phyloP scores from a whole-genome alignment of 495 filamentous ascomycete genomes.

The Xylaria longipes region DNA sequence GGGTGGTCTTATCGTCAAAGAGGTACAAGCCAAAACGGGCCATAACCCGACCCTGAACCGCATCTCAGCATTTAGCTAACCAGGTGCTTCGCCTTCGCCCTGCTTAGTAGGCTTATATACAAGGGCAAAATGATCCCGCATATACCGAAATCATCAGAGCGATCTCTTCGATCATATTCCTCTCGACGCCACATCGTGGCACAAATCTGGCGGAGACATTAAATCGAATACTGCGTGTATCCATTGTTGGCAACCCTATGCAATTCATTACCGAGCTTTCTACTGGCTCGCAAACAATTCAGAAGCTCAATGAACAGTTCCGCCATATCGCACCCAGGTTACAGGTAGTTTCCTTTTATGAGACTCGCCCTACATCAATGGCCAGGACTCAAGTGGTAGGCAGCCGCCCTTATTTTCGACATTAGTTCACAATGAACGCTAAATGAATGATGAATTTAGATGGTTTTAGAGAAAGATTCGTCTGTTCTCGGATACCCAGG shows the following conservation, averaged over 20 bases:
- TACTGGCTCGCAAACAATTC: slow-evolving; percentile 40
- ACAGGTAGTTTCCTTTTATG: slow-evolving; percentile 56
- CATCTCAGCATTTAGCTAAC: not conserved
- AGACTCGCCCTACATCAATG: slow-evolving; percentile 48
- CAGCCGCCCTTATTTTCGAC: not conserved
- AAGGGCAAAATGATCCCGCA: slow-evolving; percentile 46
- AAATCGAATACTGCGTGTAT: slow-evolving; percentile 39
- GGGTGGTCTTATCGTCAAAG: slow-evolving; percentile 57
- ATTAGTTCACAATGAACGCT: not conserved
- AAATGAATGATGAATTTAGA: not conserved
- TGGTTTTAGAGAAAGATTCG: slow-evolving; percentile 55
- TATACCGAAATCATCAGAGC: slow-evolving; percentile 46
- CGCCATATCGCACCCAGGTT: slow-evolving; percentile 47
- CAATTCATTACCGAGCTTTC: slow-evolving; percentile 53
- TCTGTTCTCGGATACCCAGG: slow-evolving; percentile 53
- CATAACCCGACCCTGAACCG: not conserved
- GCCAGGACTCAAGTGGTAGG: slow-evolving; percentile 12
- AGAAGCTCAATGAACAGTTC: slow-evolving; percentile 59
- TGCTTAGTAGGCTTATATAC: slow-evolving; percentile 38
- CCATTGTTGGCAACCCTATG: slow-evolving; percentile 37
- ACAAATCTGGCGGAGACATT: slow-evolving; percentile 49
- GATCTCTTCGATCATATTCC: slow-evolving; percentile 50
- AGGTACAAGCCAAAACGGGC: slow-evolving; percentile 37
- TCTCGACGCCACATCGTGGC: slow-evolving; percentile 59
- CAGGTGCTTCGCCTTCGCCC: too few species aligned